Base-by-base conservation (phyloP, 257 asterid genomes). In the Penstemon eatonii region DNA sequence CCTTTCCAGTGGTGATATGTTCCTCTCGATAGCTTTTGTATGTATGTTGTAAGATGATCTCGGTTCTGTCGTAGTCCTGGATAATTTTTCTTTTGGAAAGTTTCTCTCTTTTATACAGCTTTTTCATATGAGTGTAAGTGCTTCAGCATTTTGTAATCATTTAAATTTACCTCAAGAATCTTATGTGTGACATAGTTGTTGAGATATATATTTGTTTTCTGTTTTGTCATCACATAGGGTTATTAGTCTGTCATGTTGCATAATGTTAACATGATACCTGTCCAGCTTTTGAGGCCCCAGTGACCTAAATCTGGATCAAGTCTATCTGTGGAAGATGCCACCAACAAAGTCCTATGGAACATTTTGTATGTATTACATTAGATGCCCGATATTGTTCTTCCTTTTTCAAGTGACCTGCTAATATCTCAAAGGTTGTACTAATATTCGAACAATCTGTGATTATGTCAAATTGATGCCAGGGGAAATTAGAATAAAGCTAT, bases 1-100 rank as follows among this genome's bases (percentile, higher is more conserved):
- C 44, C 50, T 67, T 4, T 67, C 64, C 60, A 13, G 70, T 73
- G 66, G 63, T 75, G 41, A 39, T 75, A 56, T 51, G 55, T 70
- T 69, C 57, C 10, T 58, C 73, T 66, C 43, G 46, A 58, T 69
- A 43, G 63, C 50, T 50, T 62, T 39, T 78, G 73, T 60, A 49
- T 66, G 47, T 69, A 43, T 63, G n/a, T 33, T 54, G 52, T 63
- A 13, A 37, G 40, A 43, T 57, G 57, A 56, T 39, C 42, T 55
- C 33, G 33, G 15, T 56, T 66, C 46, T 52, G 56, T 47, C 38
- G 43, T 57, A 42, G 57, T 67, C 69, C 47, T 18, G 12, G 33
- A 18, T 8, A 40, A 44, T 7, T 61, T 33, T 42, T 54, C 33
- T 47, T 49, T 47, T 25, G 43, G 44, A 11, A 36, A 43, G 63